These are phyloP conservation scores for Lolium multiflorum DNA, from an alignment of 176 grass and related monocot species.

Conservation along the genomic window DNA sequence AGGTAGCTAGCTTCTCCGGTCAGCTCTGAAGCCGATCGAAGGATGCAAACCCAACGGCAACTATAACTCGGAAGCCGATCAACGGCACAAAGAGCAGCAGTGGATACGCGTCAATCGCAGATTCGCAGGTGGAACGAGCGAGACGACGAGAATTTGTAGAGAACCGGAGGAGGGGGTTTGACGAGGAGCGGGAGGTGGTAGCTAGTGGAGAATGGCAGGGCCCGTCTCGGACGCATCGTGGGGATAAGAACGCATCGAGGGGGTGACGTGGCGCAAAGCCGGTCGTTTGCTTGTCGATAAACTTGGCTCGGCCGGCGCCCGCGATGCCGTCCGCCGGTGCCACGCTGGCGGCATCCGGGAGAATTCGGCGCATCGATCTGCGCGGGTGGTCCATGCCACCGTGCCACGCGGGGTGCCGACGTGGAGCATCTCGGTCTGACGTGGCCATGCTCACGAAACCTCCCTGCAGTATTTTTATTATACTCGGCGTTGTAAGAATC, in stretches of 20 bases:
- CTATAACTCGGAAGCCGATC: background rate
- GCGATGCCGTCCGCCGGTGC: slow-evolving; percentile 34
- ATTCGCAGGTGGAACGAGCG: background rate
- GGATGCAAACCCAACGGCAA: background rate
- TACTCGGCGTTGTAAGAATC: background rate
- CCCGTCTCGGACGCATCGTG: slow-evolving; percentile 52
- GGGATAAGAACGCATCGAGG: slow-evolving; percentile 64
- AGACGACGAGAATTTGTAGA: background rate
- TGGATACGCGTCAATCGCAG: background rate
- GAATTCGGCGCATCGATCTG: slow-evolving; percentile 13
- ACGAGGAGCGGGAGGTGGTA: background rate
- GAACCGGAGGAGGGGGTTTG: slow-evolving; percentile 21
- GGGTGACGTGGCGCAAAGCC: slow-evolving; percentile 46
- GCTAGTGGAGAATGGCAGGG: slow-evolving; percentile 17
- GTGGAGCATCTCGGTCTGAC: slow-evolving; percentile 30
- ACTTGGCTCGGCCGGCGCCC: slow-evolving; percentile 26
- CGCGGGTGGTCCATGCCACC: background rate
- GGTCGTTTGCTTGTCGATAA: slow-evolving; percentile 62
- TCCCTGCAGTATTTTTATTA: background rate
- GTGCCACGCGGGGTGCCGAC: slow-evolving; percentile 27
- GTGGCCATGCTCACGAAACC: slow-evolving; percentile 6
- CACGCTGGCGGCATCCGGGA: slow-evolving; percentile 34
- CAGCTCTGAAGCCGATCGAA: slow-evolving; percentile 6
- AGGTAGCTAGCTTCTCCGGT: background rate
- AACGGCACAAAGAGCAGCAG: background rate